Base-by-base conservation (phyloP, 2,329 filamentous ascomycete species). In the Talaromyces sp. region DNA sequence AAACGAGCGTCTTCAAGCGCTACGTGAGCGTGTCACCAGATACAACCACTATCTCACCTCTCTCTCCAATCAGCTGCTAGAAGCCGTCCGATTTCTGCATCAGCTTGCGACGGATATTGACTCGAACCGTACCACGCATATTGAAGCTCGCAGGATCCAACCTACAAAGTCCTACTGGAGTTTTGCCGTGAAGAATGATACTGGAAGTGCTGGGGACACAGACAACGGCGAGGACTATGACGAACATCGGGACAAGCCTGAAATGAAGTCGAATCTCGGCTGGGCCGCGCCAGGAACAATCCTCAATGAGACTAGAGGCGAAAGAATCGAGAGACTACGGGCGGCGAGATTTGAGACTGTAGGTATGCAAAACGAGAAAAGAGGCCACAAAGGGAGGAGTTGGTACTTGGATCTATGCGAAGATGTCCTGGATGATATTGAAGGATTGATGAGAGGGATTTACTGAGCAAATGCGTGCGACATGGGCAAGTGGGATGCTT, bases 151-250 rank as follows among this genome's bases (percentile, higher is more conserved):
- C 2, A 71, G 67, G 56, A 63, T 71, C 57, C 65, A 66, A 6
- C 74, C 72, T 2, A 68, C 71, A 6, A 67, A 67, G 1, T 78
- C 76, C 0, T 78, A 77, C 60, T 78, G 76, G 76, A 76, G 69
- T 22, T 78, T 78, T 49, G 55, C 71, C 3, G 57, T 71, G 39
- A 17, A 52, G 30, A 30, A n/a, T 30, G 52, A 57, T 13, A 33
- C 17, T 7, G 25, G 7, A 65, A 69, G 49, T 15, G 30, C 57
- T 10, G 19, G 7, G 65, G 69, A 52, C 10, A 39, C 57, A 11
- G 56, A 32, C 1, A 19, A 25, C 30, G 17, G 13, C 11, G 32
- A 60, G 2, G 61, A 65, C 17, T 36, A 60, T 4, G 60, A 65
- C 17, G 47, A 60, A 9, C 57, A 62, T 22, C 28, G 58, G 11